phyloP scores from a whole-genome alignment of 2,329 filamentous ascomycete genomes.

The Neofusicoccum parvum region DNA sequence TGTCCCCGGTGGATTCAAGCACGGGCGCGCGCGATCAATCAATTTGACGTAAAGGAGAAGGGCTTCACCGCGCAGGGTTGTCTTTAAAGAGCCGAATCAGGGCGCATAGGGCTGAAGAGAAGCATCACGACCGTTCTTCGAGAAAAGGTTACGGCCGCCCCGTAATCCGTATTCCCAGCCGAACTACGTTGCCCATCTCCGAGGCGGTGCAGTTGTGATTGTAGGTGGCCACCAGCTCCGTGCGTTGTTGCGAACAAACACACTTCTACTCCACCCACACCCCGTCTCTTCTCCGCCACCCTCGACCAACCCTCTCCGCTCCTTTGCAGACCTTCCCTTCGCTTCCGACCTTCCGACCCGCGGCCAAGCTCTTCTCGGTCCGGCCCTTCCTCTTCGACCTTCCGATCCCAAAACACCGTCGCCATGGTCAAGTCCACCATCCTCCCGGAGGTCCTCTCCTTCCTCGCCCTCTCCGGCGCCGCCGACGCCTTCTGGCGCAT shows the following conservation, averaged over 20 bases:
- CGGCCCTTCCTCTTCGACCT: not conserved
- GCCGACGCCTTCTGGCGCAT: conserved; percentile 71
- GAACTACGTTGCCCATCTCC: not conserved
- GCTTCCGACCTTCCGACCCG: conserved; percentile 1
- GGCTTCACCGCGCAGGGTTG: not conserved
- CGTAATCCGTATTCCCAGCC: not conserved
- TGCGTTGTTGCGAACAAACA: conserved; percentile 10
- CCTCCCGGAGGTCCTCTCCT: conserved; percentile 21
- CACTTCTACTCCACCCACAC: conserved; percentile 13
- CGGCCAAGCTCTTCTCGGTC: conserved; percentile 7
- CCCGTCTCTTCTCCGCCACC: not conserved
- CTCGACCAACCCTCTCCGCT: conserved; percentile 17
- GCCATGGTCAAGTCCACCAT: conserved; percentile 11
- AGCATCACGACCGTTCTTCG: not conserved
- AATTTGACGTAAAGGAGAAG: conserved; percentile 21
- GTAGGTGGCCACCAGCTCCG: not conserved
- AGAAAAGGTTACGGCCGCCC: conserved; percentile 7
- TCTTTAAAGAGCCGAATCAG: conserved; percentile 15
- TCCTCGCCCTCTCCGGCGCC: conserved; percentile 37
- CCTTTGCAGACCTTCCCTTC: conserved; percentile 9
- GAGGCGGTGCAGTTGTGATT: not conserved
- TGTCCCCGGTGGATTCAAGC: conserved; percentile 20
- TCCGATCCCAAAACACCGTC: not conserved
- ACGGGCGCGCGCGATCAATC: conserved; percentile 10
- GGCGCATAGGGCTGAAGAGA: conserved; percentile 11